These are phyloP conservation scores for Pythium volutum DNA, from an alignment of 352 stramenopile genomes.

Conservation along the genomic window DNA sequence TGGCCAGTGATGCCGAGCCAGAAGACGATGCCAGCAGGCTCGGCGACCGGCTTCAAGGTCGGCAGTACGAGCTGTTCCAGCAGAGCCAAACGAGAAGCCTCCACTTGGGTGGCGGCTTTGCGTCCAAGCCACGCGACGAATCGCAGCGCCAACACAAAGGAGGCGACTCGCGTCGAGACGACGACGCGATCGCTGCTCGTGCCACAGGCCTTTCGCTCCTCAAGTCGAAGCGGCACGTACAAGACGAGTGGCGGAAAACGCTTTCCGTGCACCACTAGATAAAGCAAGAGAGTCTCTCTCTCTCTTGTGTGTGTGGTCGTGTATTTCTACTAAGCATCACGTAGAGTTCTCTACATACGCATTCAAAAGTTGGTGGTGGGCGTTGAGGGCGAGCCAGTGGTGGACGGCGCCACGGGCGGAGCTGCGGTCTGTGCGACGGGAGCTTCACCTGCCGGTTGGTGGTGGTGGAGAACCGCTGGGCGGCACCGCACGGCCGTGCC, in stretches of 20 bases:
- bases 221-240: slow-evolving; percentile 13
- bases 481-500: slow-evolving; percentile 71
- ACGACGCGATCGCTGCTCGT: background rate
- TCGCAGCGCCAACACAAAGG: background rate
- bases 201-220: background rate
- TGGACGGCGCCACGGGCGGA: too few species aligned
- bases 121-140: slow-evolving; percentile 11
- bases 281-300: background rate
- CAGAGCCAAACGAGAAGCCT: slow-evolving; percentile 16
- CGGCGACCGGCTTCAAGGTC: slow-evolving; percentile 1
- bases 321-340: background rate
- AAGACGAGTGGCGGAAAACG: slow-evolving; percentile 15
- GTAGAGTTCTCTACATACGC: too few species aligned
- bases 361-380: too few species aligned
- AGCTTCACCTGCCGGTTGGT: slow-evolving; percentile 11
- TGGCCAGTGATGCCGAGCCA: background rate
- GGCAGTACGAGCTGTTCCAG: slow-evolving; percentile 17
- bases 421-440: background rate
- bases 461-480: slow-evolving; percentile 21
- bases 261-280: background rate
- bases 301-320: background rate
- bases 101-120: slow-evolving; percentile 23
- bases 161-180: background rate
- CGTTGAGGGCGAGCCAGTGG: too few species aligned
- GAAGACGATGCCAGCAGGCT: background rate